Base-by-base conservation (phyloP, 805 yeast genomes). In the Yarrowia hollandica region DNA sequence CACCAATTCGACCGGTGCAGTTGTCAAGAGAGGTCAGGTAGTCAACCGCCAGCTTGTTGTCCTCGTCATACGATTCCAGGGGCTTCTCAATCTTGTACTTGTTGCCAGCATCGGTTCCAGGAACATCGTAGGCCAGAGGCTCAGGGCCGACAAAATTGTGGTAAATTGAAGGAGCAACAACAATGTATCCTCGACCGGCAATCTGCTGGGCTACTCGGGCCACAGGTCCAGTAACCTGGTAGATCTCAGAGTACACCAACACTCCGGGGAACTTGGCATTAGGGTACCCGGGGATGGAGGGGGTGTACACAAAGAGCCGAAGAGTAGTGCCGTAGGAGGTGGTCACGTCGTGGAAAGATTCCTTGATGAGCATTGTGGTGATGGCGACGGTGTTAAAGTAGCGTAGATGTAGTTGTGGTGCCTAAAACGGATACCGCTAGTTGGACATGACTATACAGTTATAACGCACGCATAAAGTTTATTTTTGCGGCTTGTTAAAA, bases 221-320 rank as follows among this genome's bases (percentile, higher is more conserved):
- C 25, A 87, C 95, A 3, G 95, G 94, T 0, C 95, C 95, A 7
- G 89, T 60, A 14, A 76, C 64, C 30, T 88, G 95, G 71, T 87
- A 87, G 64, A 87, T 87, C 70, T 87, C 95, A 59, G 88, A 82
- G 72, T 82, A 87, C 14, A 86, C 88, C 30, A 88, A 71, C 2
- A 88, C 94, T 35, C 87, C 95, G 1, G 95, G 94, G 67, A 86
- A 87, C 68, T 82, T 84, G 60, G 88, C 94, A 35, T 77, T 72
- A n/a, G 94, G 92, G 72, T 85, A 86, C 59, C 84, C 84, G 35
- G 84, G 80, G 55, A 87, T 78, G 64, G 77, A 79, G 12, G 95
- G 95, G 56, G 84, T 86, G 70, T 71, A 86, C 18, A 81, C 78
- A 71, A 75, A 84, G 37, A 87, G 73, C 60, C 94, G 77, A 79